phyloP scores from a whole-genome alignment of 495 filamentous ascomycete genomes.

The Lepraria neglecta region DNA sequence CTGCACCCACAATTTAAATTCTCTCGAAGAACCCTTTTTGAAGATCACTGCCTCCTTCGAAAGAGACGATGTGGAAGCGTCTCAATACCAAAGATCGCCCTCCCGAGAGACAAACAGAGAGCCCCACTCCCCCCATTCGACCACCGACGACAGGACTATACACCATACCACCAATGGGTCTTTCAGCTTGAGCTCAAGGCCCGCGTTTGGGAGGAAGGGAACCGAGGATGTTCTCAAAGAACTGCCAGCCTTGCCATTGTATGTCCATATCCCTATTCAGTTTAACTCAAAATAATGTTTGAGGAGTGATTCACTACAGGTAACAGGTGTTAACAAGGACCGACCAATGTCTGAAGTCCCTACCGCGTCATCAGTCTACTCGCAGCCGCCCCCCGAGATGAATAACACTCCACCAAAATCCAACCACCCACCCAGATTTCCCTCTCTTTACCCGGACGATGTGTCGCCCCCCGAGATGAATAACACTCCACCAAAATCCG shows the following conservation, averaged over 20 bases:
- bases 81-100: constrained; percentile 24
- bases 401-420: constrained; percentile 15
- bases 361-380: constrained; percentile 40
- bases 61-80: constrained; percentile 26
- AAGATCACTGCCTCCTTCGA: background rate
- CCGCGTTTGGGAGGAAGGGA: constrained; percentile 27
- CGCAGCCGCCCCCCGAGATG: constrained; percentile 36
- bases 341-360: constrained; percentile 34
- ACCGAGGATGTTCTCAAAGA: constrained; percentile 33
- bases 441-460: constrained; percentile 33
- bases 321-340: constrained; percentile 8
- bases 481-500: constrained; percentile 13
- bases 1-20: background rate
- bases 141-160: constrained; percentile 33
- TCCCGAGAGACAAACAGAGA: constrained; percentile 32
- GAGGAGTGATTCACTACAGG: constrained; percentile 19
- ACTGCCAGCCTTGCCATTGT: constrained; percentile 42
- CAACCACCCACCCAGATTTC: constrained; percentile 26
- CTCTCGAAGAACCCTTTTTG: background rate
- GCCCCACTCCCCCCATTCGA: constrained; percentile 42
- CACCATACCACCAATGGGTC: constrained; percentile 26
- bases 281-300: background rate
- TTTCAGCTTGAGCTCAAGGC: constrained; percentile 27
- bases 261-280: constrained; percentile 20
- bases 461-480: constrained; percentile 42